Conservation (phyloP, 31 red algal genomes). For the Odonthalia washingtoniensis region DNA sequence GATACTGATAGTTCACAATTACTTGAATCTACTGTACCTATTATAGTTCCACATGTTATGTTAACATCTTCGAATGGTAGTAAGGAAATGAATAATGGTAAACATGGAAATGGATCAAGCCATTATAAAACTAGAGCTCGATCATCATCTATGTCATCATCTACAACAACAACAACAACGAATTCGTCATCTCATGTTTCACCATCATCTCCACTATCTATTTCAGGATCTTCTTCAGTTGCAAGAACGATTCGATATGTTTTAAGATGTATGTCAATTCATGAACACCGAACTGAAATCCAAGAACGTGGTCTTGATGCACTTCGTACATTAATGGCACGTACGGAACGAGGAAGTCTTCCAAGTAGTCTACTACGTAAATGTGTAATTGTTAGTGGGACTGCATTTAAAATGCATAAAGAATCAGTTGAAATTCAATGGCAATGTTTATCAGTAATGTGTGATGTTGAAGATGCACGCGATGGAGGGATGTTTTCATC, state of each 20-base stretch:
- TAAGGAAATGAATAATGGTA: no score
- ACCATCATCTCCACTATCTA: no score
- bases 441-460: slow-evolving; percentile 66
- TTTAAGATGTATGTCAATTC: slow-evolving; percentile 49
- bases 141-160: slow-evolving; percentile 11
- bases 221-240: slow-evolving; percentile 35
- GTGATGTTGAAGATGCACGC: slow-evolving; percentile 54
- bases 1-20: slow-evolving; percentile 5
- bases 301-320: slow-evolving; percentile 68
- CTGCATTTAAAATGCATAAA: slow-evolving; percentile 65
- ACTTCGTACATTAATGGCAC: slow-evolving; percentile 50
- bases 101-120: no score
- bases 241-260: slow-evolving; percentile 52
- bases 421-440: slow-evolving; percentile 63
- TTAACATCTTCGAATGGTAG: no score
- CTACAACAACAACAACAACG: no score
- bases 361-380: slow-evolving; percentile 32
- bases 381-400: slow-evolving; percentile 34
- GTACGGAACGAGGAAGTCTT: slow-evolving; percentile 29
- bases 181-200: no score
- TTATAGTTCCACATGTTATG: no score
- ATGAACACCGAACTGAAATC: slow-evolving; percentile 59
- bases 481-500: slow-evolving; percentile 41
- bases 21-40: background rate
- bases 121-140: no score